Evolutionary conservation across 202 grass and related monocot genomes (phyloP), one percentile per base, ranked within the genome.

Genomic region (Zoysia matrella): DNA sequence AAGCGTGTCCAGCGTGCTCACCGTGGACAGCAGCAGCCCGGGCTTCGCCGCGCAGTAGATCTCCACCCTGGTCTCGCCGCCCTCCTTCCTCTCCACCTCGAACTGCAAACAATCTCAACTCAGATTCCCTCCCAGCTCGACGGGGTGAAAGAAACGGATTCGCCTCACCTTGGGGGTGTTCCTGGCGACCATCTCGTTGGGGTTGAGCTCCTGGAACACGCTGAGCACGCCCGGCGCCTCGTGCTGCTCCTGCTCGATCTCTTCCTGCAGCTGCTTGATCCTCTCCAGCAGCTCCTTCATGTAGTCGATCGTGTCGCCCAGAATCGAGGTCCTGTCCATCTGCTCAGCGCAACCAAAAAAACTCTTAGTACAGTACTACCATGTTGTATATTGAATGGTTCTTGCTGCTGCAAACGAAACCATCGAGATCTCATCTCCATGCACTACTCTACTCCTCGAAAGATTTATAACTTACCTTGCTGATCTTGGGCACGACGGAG

Each of bases 211-310:
- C 65, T 86, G 85, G 84, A 91, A 97, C 69, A 92, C 80, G 88
- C 94, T 94, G 12, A 91, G 74, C 86, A 91, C 51, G 71, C 89
- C 88, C 6, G 91, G 39, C 40, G 83, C 44, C 47, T 41, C 41
- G 76, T 47, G 45, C n/a, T 85, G 46, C 12, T 84, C 60, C 60
- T 40, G 57, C 2, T 89, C 90, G 12, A 97, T 88, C 87, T 94
- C 96, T 54, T 94, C 93, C 65, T 94, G 91, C 75, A 96, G 87
- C 52, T 36, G 70, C 81, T 88, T 92, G 85, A 99, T 95, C 91
- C 89, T 90, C 72, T 99, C 96, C 13, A 99, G 87, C 41, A 99
- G 85, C 81, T 99, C 96, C 85, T 96, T 99, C 96, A 96, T 96
- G 93, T 99, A 99, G 73, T 99, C 96, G 75, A 99, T 96, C 64